Conservation (phyloP, 495 filamentous ascomycete genomes). For the Apodospora peruviana region DNA sequence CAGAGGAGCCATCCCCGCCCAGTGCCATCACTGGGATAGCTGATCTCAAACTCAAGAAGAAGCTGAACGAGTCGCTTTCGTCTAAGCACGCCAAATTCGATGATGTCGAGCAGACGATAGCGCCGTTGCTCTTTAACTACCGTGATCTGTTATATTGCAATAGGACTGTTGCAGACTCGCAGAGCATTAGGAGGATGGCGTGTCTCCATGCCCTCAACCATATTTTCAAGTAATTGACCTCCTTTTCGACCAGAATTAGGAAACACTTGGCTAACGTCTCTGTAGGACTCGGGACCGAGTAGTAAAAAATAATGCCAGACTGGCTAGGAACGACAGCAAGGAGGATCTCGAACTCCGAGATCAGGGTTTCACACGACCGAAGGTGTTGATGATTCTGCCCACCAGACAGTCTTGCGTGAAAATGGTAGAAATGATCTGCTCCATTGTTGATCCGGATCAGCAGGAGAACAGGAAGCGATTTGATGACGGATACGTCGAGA, state of each 20-base stretch:
- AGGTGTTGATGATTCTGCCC: constrained; percentile 82
- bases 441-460: constrained; percentile 73
- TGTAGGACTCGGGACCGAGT: constrained; percentile 78
- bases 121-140: constrained; percentile 66
- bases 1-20: constrained; percentile 15
- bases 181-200: constrained; percentile 62
- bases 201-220: constrained; percentile 86
- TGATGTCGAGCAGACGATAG: constrained; percentile 45
- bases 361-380: constrained; percentile 93
- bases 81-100: constrained; percentile 39
- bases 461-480: constrained; percentile 95
- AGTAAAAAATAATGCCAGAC: constrained; percentile 80
- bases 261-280: constrained; percentile 1
- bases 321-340: constrained; percentile 51
- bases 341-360: constrained; percentile 74
- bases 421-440: constrained; percentile 66
- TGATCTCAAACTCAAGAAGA: constrained; percentile 59
- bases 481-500: constrained; percentile 65
- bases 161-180: constrained; percentile 59
- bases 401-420: constrained; percentile 79
- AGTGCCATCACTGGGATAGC: constrained; percentile 28
- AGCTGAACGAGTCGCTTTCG: constrained; percentile 27
- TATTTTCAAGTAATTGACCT: constrained; percentile 63
- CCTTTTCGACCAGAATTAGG: neutral
- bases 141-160: constrained; percentile 73